Conservation (phyloP, 2,329 filamentous ascomycete species). For the Pseudogymnoascus sp. region DNA sequence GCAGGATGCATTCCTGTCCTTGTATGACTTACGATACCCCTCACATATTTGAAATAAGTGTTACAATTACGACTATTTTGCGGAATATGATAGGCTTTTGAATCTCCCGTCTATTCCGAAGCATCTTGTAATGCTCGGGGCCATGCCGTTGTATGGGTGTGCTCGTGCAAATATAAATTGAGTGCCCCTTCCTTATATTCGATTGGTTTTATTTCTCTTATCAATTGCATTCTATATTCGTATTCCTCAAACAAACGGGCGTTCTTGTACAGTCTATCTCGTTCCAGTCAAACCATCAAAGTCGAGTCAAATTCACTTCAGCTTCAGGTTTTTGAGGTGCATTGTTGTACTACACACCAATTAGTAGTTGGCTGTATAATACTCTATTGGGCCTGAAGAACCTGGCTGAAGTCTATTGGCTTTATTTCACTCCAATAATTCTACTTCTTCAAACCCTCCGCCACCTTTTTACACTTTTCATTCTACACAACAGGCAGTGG, state of each 20-base stretch:
- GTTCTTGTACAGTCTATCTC: neutral
- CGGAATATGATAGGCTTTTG: slow-evolving; percentile 6
- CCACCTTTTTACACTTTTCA: neutral
- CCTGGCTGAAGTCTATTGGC: neutral
- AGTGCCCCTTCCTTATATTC: neutral
- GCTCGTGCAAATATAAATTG: slow-evolving; percentile 5
- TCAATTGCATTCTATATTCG: neutral
- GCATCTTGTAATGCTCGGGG: neutral
- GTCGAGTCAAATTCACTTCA: neutral
- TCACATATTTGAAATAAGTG: slow-evolving; percentile 5
- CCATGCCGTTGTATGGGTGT: neutral
- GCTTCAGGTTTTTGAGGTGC: neutral
- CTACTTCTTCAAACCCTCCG: neutral
- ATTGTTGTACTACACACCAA: neutral
- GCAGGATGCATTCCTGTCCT: neutral
- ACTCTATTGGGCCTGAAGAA: neutral
- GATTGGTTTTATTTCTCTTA: neutral
- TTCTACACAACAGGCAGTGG: neutral
- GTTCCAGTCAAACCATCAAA: neutral
- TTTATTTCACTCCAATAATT: slow-evolving; percentile 1
- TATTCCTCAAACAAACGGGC: neutral
- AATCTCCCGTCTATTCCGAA: neutral
- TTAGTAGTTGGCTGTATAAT: neutral
- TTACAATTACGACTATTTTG: neutral
- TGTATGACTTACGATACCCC: neutral